Conservation (phyloP, 2,329 filamentous ascomycete genomes). For the Colletotrichum spaethianum region DNA sequence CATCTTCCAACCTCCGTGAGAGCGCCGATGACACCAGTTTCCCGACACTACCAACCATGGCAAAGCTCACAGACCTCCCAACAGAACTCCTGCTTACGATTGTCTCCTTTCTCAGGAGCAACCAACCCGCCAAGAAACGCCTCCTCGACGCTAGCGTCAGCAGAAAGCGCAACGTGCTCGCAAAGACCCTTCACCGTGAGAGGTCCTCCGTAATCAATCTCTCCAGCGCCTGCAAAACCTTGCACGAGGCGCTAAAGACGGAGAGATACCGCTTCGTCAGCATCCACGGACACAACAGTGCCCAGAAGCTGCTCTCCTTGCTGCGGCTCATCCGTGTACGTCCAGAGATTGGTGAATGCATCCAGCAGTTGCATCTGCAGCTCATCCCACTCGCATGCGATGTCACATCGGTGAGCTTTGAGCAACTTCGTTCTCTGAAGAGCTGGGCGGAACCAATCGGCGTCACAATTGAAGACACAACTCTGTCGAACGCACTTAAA, state of each 20-base stretch:
- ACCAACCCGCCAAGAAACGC: not conserved
- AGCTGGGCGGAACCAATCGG: not conserved
- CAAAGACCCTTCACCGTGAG: not conserved
- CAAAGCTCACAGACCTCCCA: not conserved
- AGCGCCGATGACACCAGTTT: not conserved
- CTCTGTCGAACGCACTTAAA: fast-evolving
- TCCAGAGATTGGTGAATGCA: not conserved
- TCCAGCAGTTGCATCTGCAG: not conserved
- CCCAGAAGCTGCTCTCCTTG: not conserved
- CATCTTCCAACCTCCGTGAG: not conserved
- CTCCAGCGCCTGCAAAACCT: not conserved
- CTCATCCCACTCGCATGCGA: not conserved
- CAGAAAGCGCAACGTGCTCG: not conserved
- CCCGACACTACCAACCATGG: not conserved
- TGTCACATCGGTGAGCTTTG: not conserved
- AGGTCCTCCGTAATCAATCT: not conserved
- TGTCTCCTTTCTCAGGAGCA: not conserved
- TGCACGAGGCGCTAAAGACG: not conserved
- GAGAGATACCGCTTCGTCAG: not conserved
- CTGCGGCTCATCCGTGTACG: not conserved
- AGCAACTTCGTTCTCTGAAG: not conserved
- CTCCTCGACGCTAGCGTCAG: not conserved
- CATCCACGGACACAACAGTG: not conserved
- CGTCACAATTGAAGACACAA: not conserved
- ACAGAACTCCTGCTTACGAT: not conserved